Base-by-base conservation (phyloP, 768 basidiomycete genomes). In the Mycena chlorophos region DNA sequence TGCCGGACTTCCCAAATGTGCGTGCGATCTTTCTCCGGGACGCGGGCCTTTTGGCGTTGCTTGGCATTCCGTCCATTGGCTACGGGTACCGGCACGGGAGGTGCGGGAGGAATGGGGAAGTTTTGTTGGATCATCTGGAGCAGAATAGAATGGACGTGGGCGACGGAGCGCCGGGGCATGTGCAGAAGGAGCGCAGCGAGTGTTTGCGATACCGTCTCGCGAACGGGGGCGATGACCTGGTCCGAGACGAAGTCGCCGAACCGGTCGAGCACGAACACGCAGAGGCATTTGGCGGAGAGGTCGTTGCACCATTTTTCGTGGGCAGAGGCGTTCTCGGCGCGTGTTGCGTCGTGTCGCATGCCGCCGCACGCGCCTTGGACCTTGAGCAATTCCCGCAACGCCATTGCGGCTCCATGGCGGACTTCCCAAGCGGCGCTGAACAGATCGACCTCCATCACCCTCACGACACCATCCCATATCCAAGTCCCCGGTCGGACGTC, bases 201-300 rank as follows among this genome's bases (percentile, higher is more conserved):
- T 0, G 94, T 94, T 69, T 98, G 96, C 12, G 93, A 93, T 6
- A 94, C 93, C 0, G 91, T 95, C 69, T 99, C 97, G 54, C 97
- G 85, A 6, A 99, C 96, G 38, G 97, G 97, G 12, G 97, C 97
- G 12, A 98, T 85, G 38, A 98, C 94, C 75, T 95, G 94, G 68
- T 99, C 97, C 0, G 94, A 91, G 30, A 97, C 86, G 67, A 95
- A 99, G 71, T 99, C 97, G 2, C 95, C 94, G 64, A 99, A 99
- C n/a, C 97, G 86, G 69, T 99, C 97, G 23, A 98, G 78, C 28
- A 96, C 89, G 58, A 98, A 89, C 8, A 98, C 85, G 63, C 87
- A 89, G 2, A 98, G 81, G 49, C 97, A 82, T 62, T 88, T 88
- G 10, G 91, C 84, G 2, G 92, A 88, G 16, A 98, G 73, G 55